A percentile compares a stretch with the other conserved stretches of the same genome.
These are phyloP conservation scores for Tetrahymena malaccensis DNA, from an alignment of 73 alveolate species.

Conservation along the genomic window DNA sequence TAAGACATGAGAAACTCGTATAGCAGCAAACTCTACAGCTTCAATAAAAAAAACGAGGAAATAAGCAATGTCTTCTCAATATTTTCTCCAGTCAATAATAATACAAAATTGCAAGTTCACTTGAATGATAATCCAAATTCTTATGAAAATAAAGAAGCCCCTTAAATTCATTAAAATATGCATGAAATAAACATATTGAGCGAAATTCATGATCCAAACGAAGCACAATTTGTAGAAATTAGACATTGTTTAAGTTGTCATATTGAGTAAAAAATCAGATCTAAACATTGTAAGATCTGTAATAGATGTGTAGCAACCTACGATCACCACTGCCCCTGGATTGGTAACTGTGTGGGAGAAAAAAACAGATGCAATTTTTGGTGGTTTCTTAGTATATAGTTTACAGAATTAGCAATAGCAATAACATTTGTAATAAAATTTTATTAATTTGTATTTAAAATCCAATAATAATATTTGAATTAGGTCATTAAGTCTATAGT, in stretches of 20 bases:
- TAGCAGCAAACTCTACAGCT: neutral
- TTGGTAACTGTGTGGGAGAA: conserved; percentile 56
- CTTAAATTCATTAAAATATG: neutral
- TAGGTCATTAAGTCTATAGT: neutral
- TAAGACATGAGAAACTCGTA: neutral
- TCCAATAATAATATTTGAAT: neutral
- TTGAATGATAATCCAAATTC: neutral
- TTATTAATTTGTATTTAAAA: neutral
- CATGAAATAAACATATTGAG: neutral
- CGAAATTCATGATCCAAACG: neutral
- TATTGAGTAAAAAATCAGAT: conserved; percentile 6
- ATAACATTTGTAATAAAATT: neutral
- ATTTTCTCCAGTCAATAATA: neutral
- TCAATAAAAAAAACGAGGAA: neutral
- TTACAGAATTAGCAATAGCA: neutral
- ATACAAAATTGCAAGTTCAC: neutral
- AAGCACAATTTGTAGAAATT: neutral
- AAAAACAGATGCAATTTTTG: conserved; percentile 30
- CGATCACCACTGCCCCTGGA: conserved; percentile 85
- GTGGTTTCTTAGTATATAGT: conserved; percentile 24
- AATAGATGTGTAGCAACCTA: conserved; percentile 25
- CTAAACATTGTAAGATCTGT: conserved; percentile 35
- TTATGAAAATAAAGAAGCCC: neutral
- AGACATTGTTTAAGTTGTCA: neutral
- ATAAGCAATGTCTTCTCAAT: neutral